Conservation (phyloP, 179 eudicot species). For the Actinidia chinensis region DNA sequence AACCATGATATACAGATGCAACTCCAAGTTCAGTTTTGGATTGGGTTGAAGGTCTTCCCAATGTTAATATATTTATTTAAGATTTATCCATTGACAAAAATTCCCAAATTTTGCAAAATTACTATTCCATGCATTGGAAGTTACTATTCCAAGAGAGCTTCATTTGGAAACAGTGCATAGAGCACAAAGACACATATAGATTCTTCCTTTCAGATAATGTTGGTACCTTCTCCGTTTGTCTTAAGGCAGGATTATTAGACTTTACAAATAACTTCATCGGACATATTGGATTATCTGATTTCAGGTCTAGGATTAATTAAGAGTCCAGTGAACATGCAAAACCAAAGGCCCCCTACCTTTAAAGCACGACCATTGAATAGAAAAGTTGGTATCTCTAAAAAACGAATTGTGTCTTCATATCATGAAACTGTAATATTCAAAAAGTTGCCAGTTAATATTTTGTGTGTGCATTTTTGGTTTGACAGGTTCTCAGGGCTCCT, state of each 20-base stretch:
- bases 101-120: too few species aligned
- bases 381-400: constrained; percentile 47
- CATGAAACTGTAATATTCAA: neutral
- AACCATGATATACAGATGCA: too few species aligned
- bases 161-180: constrained; percentile 59
- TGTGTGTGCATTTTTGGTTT: constrained; percentile 1
- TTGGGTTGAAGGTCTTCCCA: too few species aligned
- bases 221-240: neutral
- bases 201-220: constrained; percentile 1
- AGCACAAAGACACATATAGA: constrained; percentile 62
- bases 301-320: constrained; percentile 48
- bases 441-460: constrained; percentile 3
- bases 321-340: constrained; percentile 34
- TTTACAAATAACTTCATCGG: neutral
- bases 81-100: too few species aligned
- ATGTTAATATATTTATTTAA: too few species aligned
- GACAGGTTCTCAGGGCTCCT: constrained; percentile 45
- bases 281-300: constrained; percentile 13
- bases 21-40: too few species aligned
- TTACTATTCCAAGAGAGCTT: constrained; percentile 65
- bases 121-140: too few species aligned
- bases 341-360: constrained; percentile 22
- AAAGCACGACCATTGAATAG: constrained; percentile 48
- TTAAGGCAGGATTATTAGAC: neutral
- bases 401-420: neutral